These are phyloP conservation scores for Golubevia sp. DNA, from an alignment of 1,284 basidiomycete genomes.

Conservation along the genomic window DNA sequence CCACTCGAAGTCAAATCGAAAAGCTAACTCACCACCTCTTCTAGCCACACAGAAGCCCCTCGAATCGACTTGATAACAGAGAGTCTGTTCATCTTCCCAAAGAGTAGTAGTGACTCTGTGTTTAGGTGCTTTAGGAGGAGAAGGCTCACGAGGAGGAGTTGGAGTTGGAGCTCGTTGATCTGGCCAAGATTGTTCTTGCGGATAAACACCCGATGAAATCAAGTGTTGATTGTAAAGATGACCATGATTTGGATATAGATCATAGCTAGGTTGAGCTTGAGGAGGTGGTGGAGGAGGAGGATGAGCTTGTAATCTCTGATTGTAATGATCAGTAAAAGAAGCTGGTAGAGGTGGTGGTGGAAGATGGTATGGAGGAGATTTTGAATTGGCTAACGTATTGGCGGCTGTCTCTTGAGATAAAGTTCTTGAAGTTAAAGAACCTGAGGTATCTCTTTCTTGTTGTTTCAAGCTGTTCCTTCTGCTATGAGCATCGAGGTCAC, in stretches of 20 bases:
- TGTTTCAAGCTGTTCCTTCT: too few species aligned
- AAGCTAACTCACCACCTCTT: constrained; percentile 23
- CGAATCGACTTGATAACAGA: constrained; percentile 60
- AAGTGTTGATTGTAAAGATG: not conserved
- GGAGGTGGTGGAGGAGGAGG: not conserved
- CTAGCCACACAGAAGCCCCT: constrained; percentile 58
- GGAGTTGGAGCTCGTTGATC: not conserved
- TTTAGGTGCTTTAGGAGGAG: not conserved
- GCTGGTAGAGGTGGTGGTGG: not conserved
- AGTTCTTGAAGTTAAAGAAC: too few species aligned
- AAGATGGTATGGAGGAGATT: too few species aligned
- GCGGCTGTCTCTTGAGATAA: too few species aligned
- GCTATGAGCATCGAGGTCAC: too few species aligned
- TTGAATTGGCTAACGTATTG: too few species aligned
- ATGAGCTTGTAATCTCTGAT: not conserved
- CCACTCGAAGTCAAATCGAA: too few species aligned
- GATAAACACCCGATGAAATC: not conserved
- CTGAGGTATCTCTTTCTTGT: too few species aligned
- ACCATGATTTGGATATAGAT: not conserved
- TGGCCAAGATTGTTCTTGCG: not conserved
- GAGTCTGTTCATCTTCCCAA: constrained; percentile 60
- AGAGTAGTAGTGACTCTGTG: constrained; percentile 59
- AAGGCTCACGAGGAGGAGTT: not conserved
- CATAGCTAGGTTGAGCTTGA: not conserved
- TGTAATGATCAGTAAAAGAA: not conserved